Conservation (phyloP, 2,329 filamentous ascomycete species). For the Fusarium burgessii region DNA sequence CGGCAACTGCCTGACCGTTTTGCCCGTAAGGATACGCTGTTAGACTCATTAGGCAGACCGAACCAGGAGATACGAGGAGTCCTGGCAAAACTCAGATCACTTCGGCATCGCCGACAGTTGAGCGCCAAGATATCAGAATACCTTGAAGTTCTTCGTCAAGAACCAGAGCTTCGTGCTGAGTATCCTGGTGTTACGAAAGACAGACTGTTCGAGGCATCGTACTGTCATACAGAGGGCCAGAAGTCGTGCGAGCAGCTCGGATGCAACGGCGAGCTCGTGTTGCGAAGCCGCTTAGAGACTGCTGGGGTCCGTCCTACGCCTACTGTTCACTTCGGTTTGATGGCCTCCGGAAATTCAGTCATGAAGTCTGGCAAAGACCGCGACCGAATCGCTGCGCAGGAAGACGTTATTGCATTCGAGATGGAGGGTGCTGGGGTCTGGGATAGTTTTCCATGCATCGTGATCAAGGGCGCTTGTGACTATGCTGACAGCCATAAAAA, state of each 20-base stretch:
- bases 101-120: too few relatives aligned
- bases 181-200: not conserved
- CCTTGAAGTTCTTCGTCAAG: too few relatives aligned
- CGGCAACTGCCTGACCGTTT: too few relatives aligned
- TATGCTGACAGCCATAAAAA: too few relatives aligned
- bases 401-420: not conserved
- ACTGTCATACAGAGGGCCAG: not conserved
- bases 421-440: not conserved
- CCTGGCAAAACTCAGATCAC: too few relatives aligned
- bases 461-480: too few relatives aligned
- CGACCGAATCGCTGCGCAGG: not conserved
- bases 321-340: not conserved
- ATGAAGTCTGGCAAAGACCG: conserved; percentile 2
- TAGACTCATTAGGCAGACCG: too few relatives aligned
- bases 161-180: too few relatives aligned
- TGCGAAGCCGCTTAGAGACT: not conserved
- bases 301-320: too few relatives aligned
- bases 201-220: not conserved
- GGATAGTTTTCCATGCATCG: not conserved
- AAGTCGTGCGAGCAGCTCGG: not conserved
- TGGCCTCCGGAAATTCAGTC: not conserved
- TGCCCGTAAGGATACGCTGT: too few relatives aligned
- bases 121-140: too few relatives aligned
- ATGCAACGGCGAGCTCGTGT: not conserved
- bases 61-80: too few relatives aligned